Conservation (phyloP, 305 asterid species). For the Stenogyne calaminthoides region DNA sequence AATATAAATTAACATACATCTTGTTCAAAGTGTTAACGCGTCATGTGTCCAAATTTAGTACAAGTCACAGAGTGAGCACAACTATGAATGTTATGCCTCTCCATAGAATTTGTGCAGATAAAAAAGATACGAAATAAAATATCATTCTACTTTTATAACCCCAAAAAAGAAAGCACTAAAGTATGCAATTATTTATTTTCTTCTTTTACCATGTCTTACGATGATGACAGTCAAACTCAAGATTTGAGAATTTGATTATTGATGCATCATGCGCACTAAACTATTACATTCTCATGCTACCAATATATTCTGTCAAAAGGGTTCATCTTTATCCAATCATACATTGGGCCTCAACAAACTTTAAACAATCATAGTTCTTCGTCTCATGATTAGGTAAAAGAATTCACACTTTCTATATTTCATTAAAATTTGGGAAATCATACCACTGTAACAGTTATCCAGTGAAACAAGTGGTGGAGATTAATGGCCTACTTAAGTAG, state of each 20-base stretch:
- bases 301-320: not conserved
- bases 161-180: not conserved
- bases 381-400: constrained; percentile 16
- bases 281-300: not conserved
- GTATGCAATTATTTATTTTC: not conserved
- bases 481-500: not conserved
- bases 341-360: constrained; percentile 14
- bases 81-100: no score
- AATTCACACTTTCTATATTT: not conserved
- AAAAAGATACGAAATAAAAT: not conserved
- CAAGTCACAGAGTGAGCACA: no score
- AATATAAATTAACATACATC: no score
- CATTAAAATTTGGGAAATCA: constrained; percentile 4
- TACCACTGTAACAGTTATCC: not conserved
- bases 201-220: not conserved
- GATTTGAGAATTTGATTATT: not conserved
- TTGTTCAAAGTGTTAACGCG: no score
- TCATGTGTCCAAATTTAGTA: no score
- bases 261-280: constrained; percentile 22
- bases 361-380: not conserved
- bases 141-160: not conserved
- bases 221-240: constrained; percentile 10
- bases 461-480: not conserved
- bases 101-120: no score
- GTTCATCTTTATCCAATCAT: not conserved